Evolutionary conservation across 495 filamentous ascomycete species (phyloP), one percentile per base, ranked within the genome.

Genomic region (Penicillium lividum): DNA sequence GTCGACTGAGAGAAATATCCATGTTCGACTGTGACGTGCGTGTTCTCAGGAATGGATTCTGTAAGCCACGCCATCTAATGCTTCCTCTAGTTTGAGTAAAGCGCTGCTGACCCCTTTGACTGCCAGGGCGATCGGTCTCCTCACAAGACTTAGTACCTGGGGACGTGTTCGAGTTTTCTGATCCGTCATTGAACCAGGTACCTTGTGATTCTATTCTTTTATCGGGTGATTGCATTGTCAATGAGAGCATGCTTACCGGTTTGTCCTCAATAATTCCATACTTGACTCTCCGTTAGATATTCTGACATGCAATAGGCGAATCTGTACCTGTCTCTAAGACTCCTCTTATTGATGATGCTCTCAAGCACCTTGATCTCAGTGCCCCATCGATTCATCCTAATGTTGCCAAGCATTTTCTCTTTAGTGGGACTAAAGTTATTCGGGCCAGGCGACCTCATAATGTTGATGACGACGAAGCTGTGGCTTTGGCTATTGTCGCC

Each of bases 201-300:
- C 95, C 95, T 10, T 92, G 91, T 66, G 95, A 99, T 73, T 95
- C 93, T 69, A 79, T 99, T 38, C 77, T 99, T 7, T 76, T 99
- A 5, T 89, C 90, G 53, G 95, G 95, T 27, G 95, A 99, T 71
- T 96, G 92, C 71, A 98, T 99, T 60, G 92, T 99, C 58, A 99
- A 99, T 69, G 95, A 99, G 72, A 97, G 93, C 78, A 99, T 99
- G 95, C 85, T 99, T 31, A 99, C 95, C 40, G 89, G 88, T 88
- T 67, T 64, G 76, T 67, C 0, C 44, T 3, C 5, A 11, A 4
- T 4, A 40, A 16, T 30, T 22, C 40, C 9, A 11, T 9, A 7
- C 50, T 51, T 10, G 38, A 11, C 4, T 4, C 22, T 22, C 22
- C 22, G n/a, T 10, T 8, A 31, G 34, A 36, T 44, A 27, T n/a